Evolutionary conservation across 495 filamentous ascomycete species (phyloP).

Genomic region (Margaritispora aquatica): DNA sequence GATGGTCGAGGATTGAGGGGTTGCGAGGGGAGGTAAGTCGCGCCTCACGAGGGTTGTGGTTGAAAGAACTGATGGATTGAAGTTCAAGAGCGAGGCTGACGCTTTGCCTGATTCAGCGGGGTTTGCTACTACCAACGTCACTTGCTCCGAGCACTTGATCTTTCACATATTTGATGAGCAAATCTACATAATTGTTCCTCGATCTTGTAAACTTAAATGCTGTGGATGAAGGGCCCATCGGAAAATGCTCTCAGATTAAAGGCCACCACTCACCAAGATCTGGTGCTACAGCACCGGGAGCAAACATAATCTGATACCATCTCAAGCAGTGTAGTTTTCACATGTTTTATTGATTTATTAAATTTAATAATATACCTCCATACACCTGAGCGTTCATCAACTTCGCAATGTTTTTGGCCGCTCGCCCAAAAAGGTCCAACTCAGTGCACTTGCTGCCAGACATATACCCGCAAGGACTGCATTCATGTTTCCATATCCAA

Average conservation of each 20-base stretch:
- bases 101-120: background rate
- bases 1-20: slow-evolving; percentile 1
- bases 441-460: slow-evolving; percentile 36
- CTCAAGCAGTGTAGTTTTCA: too few species aligned
- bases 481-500: slow-evolving; percentile 57
- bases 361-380: background rate
- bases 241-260: too few species aligned
- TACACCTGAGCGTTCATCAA: background rate
- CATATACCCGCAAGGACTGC: slow-evolving; percentile 40
- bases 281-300: too few species aligned
- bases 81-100: slow-evolving; percentile 6
- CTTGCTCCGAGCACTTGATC: too few species aligned
- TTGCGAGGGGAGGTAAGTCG: slow-evolving; percentile 6
- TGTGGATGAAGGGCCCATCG: too few species aligned
- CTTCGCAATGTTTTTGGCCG: slow-evolving; percentile 27
- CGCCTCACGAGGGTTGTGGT: background rate
- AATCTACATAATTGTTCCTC: too few species aligned
- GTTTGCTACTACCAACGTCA: too few species aligned
- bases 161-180: too few species aligned
- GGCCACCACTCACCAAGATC: too few species aligned
- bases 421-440: slow-evolving; percentile 41
- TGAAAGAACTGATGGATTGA: background rate
- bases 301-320: too few species aligned
- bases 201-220: too few species aligned
- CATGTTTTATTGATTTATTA: too few species aligned